Evolutionary conservation across 176 grass and related monocot genomes (phyloP).

Genomic region (Oryza longistaminata): DNA sequence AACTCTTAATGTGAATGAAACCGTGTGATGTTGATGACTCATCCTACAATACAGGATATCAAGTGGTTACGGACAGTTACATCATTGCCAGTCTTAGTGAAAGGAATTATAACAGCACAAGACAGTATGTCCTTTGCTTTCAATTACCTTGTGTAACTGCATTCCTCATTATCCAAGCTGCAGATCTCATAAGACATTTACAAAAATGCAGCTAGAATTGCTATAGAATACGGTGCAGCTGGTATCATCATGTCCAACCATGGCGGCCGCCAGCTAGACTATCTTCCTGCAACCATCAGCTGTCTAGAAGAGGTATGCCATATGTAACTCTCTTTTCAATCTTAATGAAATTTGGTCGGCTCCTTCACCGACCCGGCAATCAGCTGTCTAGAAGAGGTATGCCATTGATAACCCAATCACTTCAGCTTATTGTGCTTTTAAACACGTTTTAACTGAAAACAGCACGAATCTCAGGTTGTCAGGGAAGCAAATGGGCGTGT

Average conservation of each 20-base stretch:
- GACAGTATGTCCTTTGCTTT: constrained; percentile 60
- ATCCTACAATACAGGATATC: constrained; percentile 57
- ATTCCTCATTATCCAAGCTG: not conserved
- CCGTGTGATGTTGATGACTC: not conserved
- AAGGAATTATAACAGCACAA: constrained; percentile 86
- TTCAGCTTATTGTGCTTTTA: not conserved
- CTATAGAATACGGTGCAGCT: constrained; percentile 61
- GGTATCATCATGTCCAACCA: constrained; percentile 97
- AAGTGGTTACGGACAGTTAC: constrained; percentile 84
- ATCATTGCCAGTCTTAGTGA: constrained; percentile 75
- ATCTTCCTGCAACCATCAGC: constrained; percentile 82
- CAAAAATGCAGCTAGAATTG: constrained; percentile 60
- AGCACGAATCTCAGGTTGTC: constrained; percentile 53
- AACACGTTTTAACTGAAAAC: not conserved
- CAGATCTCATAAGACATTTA: not conserved
- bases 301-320: constrained; percentile 83
- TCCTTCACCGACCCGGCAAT: constrained; percentile 17
- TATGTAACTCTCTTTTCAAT: too few species aligned
- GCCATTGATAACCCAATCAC: not conserved
- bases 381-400: constrained; percentile 92
- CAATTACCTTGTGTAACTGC: not conserved
- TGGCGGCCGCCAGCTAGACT: constrained; percentile 89
- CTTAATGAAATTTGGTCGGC: too few species aligned
- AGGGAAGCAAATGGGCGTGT: constrained; percentile 62
- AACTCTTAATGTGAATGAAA: not conserved